Base-by-base conservation (phyloP, 2,329 filamentous ascomycete species). In the Lasiodiplodia theobromae region DNA sequence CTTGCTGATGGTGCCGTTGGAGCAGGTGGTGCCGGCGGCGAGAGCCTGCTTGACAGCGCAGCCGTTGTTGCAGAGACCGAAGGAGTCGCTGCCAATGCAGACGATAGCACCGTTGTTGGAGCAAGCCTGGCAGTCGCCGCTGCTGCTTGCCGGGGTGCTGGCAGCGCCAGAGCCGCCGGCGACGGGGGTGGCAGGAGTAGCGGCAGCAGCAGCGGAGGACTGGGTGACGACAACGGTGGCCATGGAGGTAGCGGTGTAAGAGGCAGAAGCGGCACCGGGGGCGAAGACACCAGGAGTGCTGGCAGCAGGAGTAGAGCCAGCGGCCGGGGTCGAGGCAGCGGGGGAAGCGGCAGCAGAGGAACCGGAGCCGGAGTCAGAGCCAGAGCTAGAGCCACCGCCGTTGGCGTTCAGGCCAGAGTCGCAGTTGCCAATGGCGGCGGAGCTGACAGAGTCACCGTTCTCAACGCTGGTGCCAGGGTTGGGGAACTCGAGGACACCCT, bases 381-480 rank as follows among this genome's bases (percentile, higher is more conserved):
- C 76, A 65, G 69, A 57, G 23, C 77, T 77, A 57, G 69, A 71
- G 34, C 77, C 77, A 69, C 74, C 76, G 40, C 76, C 77, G 68
- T 72, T 71, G n/a, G 72, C 75, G 37, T n/a, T 66, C 10, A 74
- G 64, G 0, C 74, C 73, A 62, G 79, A 77, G 1, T 77, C 78
- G 57, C 77, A 73, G 37, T 71, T 71, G 11, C 73, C 73, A 14
- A 69, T 75, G 71, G 83, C 82, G n/a, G 84, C 76, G 47, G 75
- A 79, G 49, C 80, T 74, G 54, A 78, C 75, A 0, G 77, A 65
- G 28, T 81, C 74, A 52, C 84, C 84, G 3, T 78, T 79, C 68
- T 89, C 86, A 7, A 87, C 83, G 6, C 84, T 86, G 1, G 82
- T 70, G 60, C 92, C 92, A 0, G 92, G 86, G 71, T 91, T 82